Evolutionary conservation across 2,329 filamentous ascomycete genomes (phyloP).

Genomic region (Colletotrichum echinochloae): DNA sequence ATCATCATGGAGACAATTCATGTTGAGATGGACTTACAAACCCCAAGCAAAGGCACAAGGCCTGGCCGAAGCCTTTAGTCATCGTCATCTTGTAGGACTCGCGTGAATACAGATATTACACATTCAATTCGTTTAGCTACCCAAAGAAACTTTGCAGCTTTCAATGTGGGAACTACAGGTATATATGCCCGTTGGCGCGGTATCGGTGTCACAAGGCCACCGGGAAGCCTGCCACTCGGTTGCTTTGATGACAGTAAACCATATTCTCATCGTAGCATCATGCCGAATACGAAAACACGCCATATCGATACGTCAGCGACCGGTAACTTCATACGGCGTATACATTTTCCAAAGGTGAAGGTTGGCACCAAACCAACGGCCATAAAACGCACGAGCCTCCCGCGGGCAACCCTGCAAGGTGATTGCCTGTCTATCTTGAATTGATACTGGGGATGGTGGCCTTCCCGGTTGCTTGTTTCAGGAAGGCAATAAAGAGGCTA

Average conservation of each 20-base stretch:
- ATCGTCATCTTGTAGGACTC: conserved; percentile 10
- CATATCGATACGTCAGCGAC: no score
- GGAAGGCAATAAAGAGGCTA: not conserved
- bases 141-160: not conserved
- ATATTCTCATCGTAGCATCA: not conserved
- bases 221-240: not conserved
- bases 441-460: not conserved
- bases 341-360: not conserved
- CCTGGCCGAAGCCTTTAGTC: not conserved
- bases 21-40: not conserved
- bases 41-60: conserved; percentile 14
- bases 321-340: not conserved
- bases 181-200: not conserved
- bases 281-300: conserved; percentile 18
- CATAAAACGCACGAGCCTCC: conserved; percentile 1
- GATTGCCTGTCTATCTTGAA: no score
- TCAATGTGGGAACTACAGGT: not conserved
- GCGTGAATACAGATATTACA: not conserved
- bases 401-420: not conserved
- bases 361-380: not conserved
- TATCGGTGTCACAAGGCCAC: not conserved
- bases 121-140: no score
- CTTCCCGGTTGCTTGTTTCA: conserved; percentile 5
- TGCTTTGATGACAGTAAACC: not conserved
- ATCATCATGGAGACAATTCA: rapidly evolving